Evolutionary conservation across 352 stramenopile species (phyloP).

Genomic region (Globisporangium solare): DNA sequence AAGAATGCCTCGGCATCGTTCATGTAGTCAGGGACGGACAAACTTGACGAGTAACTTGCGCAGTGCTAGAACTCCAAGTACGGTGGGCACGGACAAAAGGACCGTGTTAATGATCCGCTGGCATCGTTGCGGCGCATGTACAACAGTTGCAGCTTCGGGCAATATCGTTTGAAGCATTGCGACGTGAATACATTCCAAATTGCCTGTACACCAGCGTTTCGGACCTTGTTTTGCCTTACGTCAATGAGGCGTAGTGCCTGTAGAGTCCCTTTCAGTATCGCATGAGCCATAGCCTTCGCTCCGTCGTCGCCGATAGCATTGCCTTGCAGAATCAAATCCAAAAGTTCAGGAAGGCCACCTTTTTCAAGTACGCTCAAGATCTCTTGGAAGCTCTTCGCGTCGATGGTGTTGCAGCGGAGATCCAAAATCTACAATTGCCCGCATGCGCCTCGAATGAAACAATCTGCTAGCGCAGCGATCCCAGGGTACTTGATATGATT

Average conservation of each 20-base stretch:
- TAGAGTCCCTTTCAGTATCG: conserved; percentile 48
- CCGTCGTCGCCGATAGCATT: conserved; percentile 62
- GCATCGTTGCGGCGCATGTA: conserved; percentile 64
- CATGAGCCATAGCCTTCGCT: conserved; percentile 46
- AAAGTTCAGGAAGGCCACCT: conserved; percentile 44
- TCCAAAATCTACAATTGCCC: conserved; percentile 53
- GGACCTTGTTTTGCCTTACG: conserved; percentile 61
- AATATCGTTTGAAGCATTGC: conserved; percentile 40
- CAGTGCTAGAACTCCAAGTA: conserved; percentile 43
- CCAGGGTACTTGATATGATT: conserved; percentile 59
- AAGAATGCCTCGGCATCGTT: conserved; percentile 63
- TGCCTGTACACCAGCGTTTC: conserved; percentile 46
- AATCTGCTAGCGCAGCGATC: conserved; percentile 42
- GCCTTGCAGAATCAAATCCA: conserved; percentile 44
- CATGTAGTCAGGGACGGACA: conserved; percentile 27
- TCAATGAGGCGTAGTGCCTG: conserved; percentile 38
- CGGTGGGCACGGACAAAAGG: conserved; percentile 48
- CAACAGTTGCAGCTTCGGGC: conserved; percentile 54
- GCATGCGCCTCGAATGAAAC: conserved; percentile 49
- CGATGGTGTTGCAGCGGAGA: conserved; percentile 59
- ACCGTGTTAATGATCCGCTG: conserved; percentile 36
- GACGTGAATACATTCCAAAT: conserved; percentile 72
- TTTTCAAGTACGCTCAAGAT: conserved; percentile 44
- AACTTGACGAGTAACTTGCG: neutral
- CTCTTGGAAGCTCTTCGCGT: conserved; percentile 30